Base-by-base conservation (phyloP, 2,329 filamentous ascomycete genomes). In the Sclerotiophoma versabilis region DNA sequence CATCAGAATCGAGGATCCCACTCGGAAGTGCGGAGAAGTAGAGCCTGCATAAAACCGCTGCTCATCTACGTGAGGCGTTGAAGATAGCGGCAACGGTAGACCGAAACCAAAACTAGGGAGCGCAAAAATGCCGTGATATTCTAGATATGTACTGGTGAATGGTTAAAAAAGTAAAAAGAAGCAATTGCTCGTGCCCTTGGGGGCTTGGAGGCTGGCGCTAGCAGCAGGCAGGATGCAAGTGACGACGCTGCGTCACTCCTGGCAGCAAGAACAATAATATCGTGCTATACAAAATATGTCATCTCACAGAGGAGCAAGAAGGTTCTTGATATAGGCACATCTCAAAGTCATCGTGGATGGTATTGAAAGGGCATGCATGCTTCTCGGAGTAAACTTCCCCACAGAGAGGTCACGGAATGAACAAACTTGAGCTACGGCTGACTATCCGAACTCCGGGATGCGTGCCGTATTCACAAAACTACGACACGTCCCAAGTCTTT, bases 391-490 rank as follows among this genome's bases (percentile, higher is more conserved):
- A 6, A 11, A 23, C 20, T 20, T 33, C 37, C 17, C 37, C 23
- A 36, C 32, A 30, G 23, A 19, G 25, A 14, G 1, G 17, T 30
- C 25, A 14, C 44, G 50, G 50, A 54, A 19, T 54, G 20, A 37
- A 41, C 11, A 27, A 22, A 26, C 2, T 7, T n/a, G 23, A 29
- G 26, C 49, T 51, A 52, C 41, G 42, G 49, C 17, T 36, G 17
- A 26, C 12, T 20, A 23, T 46, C 49, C 50, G 44, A 54, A 43
- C 32, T 34, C 26, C 51, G 51, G 38, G 15, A 14, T 37, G 12
- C 14, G 19, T 44, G 25, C 44, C 44, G 32, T 37, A 22, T 33
- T 30, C 32, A 44, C 38, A 54, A 49, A 49, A 49, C 20, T 27
- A 14, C 26, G 27, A 38, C 32, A 23, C 17, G 12, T 34, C 50